Percentiles rank a stretch among this genome's conserved stretches.
phyloP scores from a whole-genome alignment of 495 filamentous ascomycete genomes.

The Aspergillus conjunctus region DNA sequence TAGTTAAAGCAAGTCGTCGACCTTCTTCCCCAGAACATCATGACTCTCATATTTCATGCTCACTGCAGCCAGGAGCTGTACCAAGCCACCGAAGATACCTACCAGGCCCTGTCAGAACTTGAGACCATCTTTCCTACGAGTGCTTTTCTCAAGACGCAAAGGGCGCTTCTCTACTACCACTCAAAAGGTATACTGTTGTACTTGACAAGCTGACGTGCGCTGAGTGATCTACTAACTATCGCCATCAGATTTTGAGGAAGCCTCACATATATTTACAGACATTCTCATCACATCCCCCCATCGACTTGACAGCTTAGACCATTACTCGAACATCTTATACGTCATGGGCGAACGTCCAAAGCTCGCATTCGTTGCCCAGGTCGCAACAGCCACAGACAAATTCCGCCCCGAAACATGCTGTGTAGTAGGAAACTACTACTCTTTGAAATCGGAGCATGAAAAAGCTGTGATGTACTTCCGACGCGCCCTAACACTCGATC shows the following conservation, averaged over 20 bases:
- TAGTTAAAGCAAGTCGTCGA: conserved; percentile 60
- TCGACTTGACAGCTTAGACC: conserved; percentile 85
- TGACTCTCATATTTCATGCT: conserved; percentile 91
- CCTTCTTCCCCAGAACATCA: conserved; percentile 82
- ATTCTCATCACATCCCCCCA: conserved; percentile 80
- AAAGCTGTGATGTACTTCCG: conserved; percentile 99
- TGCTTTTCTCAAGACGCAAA: conserved; percentile 85
- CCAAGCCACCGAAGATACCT: conserved; percentile 70
- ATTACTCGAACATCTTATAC: conserved; percentile 96
- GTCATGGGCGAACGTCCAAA: conserved; percentile 86
- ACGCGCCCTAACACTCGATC: conserved; percentile 90
- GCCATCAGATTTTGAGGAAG: conserved; percentile 71
- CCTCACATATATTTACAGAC: conserved; percentile 81
- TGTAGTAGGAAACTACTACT: conserved; percentile 97
- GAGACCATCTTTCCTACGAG: conserved; percentile 81
- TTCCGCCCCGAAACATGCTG: conserved; percentile 98
- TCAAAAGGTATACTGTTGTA: conserved; percentile 58
- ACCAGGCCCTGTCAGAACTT: conserved; percentile 73
- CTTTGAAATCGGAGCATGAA: conserved; percentile 88
- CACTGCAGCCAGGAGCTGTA: conserved; percentile 89
- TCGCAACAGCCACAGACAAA: conserved; percentile 87
- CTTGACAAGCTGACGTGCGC: background rate
- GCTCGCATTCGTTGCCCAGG: conserved; percentile 86
- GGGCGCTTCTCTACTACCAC: conserved; percentile 87
- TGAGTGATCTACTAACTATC: conserved; percentile 13